Conservation (phyloP, 371 early-diverging fungal species). For the Vairimorpha necatrix region DNA sequence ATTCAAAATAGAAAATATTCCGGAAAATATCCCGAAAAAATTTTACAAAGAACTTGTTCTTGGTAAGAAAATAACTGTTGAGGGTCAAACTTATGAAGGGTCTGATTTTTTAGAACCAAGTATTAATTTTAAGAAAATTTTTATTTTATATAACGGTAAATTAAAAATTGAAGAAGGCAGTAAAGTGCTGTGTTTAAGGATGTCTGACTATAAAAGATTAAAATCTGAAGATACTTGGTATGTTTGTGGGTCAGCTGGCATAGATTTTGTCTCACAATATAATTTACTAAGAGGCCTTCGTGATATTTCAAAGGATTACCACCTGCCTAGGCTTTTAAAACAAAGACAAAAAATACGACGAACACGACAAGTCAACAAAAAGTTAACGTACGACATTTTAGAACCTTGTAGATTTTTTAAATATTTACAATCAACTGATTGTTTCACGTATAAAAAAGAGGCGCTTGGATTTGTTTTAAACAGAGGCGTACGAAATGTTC, state of each 20-base stretch:
- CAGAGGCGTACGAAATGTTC: neutral
- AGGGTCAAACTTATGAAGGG: constrained; percentile 39
- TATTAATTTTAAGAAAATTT: constrained; percentile 26
- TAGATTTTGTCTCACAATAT: constrained; percentile 32
- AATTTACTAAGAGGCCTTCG: constrained; percentile 1
- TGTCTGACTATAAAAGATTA: neutral
- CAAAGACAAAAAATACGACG: neutral
- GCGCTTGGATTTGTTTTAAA: constrained; percentile 9
- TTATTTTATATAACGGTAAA: constrained; percentile 21
- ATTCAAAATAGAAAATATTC: constrained; percentile 44
- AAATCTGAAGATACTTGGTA: constrained; percentile 1
- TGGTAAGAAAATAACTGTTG: constrained; percentile 2
- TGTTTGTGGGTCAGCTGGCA: neutral
- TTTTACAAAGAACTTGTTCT: constrained; percentile 29
- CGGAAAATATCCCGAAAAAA: constrained; percentile 45
- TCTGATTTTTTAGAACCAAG: constrained; percentile 41
- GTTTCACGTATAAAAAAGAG: constrained; percentile 10
- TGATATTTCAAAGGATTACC: constrained; percentile 14
- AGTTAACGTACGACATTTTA: neutral
- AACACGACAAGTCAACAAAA: neutral
- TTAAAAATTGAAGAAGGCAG: too few relatives aligned
- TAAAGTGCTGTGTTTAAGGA: neutral
- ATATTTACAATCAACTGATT: constrained; percentile 65
- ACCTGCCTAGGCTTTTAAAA: neutral
- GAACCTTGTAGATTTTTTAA: neutral